Base-by-base conservation (phyloP, 768 basidiomycete species). In the Mycena indigotica region DNA sequence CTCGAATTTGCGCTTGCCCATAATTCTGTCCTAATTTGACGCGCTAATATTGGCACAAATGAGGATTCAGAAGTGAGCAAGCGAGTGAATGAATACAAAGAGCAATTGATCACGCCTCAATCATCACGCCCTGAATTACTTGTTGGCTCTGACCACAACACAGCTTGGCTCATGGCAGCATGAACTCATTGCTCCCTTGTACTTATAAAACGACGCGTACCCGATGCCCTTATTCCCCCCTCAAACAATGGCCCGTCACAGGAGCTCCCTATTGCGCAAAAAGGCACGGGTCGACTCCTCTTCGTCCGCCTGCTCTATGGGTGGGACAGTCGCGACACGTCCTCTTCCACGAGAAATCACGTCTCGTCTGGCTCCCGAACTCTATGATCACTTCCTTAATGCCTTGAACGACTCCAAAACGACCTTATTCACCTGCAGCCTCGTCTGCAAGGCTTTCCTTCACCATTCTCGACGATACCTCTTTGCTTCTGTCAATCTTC, bases 361-460 rank as follows among this genome's bases (percentile, higher is more conserved):
- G 23, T 60, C 67, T 51, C 68, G 67, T 52, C 57, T 76, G 50
- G 63, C 75, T 52, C 65, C 66, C 26, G 75, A 76, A 57, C 50
- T 75, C 21, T 65, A 68, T 57, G 68, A 72, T 60, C 62, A 59
- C 28, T 67, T 75, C 56, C 58, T 73, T 39, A 69, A 66, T 51
- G 64, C 73, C 52, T 64, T 73, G 41, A 60, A 62, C 56, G 35
- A 60, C 50, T 68, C 66, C 15, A 72, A 64, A 58, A 45, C 58
- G 13, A 56, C 68, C 15, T 66, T 76, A 45, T 64, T 65, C 16
- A 52, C 56, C 25, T 73, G 71, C 66, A 73, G 74, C 56, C 51
- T 63, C 17, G 73, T 77, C 55, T 72, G 71, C 64, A 65, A 61
- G 50, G 58, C 68, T 2, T 77, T 73, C 73, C 55, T 74, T 23